Percentiles rank a stretch among this genome's conserved stretches.
These are phyloP conservation scores for Globisporangium nagaii DNA, from an alignment of 352 stramenopile genomes.

Conservation along the genomic window DNA sequence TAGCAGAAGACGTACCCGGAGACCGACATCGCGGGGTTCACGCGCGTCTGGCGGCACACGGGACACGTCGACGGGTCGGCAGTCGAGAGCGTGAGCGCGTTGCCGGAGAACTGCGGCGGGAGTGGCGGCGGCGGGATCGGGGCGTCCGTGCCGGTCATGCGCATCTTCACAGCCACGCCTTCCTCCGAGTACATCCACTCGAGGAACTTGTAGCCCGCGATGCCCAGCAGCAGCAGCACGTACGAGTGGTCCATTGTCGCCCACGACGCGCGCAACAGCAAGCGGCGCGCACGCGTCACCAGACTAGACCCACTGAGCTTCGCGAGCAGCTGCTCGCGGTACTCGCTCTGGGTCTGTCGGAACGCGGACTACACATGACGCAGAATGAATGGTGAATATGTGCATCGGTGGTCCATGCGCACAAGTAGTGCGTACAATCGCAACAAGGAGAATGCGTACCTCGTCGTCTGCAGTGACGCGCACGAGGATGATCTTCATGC, in stretches of 20 bases:
- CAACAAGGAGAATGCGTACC: constrained; percentile 15
- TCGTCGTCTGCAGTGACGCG: constrained; percentile 67
- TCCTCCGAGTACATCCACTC: constrained; percentile 89
- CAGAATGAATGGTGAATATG: not conserved
- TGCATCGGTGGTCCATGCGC: not conserved
- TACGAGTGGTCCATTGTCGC: constrained; percentile 77
- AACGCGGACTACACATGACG: constrained; percentile 27
- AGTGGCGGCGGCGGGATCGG: constrained; percentile 70
- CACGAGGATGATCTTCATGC: constrained; percentile 71
- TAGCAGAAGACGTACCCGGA: constrained; percentile 86
- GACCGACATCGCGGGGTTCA: constrained; percentile 67
- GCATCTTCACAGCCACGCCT: constrained; percentile 50
- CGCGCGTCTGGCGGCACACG: constrained; percentile 63
- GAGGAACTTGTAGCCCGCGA: constrained; percentile 82
- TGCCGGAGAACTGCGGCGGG: constrained; percentile 56
- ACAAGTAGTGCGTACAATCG: not conserved
- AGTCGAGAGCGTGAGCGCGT: constrained; percentile 36
- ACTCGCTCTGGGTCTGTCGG: constrained; percentile 47
- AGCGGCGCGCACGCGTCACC: constrained; percentile 31
- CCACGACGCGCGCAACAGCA: constrained; percentile 53
- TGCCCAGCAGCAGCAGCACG: constrained; percentile 63
- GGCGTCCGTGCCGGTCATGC: constrained; percentile 41
- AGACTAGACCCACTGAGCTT: constrained; percentile 40
- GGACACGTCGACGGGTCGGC: constrained; percentile 51
- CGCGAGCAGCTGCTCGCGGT: constrained; percentile 42